A percentile compares a stretch with the other conserved stretches of the same genome.
Evolutionary conservation across 1,284 basidiomycete genomes (phyloP).

Genomic region (Ceratobasidium theobromae): DNA sequence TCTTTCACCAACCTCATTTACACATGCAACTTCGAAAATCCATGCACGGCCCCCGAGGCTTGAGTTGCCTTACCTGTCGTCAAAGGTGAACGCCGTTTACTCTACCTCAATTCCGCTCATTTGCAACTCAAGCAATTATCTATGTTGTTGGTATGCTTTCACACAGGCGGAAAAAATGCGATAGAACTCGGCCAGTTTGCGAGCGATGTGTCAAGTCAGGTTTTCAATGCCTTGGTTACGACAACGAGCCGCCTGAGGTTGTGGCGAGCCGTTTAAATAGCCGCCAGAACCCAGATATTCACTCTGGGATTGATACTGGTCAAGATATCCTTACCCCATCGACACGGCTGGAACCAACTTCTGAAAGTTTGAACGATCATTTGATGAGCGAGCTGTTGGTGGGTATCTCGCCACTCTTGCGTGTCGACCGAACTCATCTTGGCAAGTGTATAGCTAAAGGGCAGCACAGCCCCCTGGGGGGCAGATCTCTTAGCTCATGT

Average conservation of each 20-base stretch:
- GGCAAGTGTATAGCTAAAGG: no score
- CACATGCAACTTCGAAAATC: slow-evolving; percentile 6
- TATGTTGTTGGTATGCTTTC: no score
- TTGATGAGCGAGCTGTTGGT: no score
- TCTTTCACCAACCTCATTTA: no score
- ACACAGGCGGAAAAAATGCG: slow-evolving; percentile 12
- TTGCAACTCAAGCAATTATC: background rate
- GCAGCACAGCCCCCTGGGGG: no score
- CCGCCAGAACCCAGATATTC: background rate
- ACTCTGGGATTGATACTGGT: background rate
- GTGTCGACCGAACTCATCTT: no score
- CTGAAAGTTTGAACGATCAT: no score
- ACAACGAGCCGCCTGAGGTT: background rate
- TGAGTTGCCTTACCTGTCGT: slow-evolving; percentile 22
- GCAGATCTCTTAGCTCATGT: background rate
- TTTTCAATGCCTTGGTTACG: slow-evolving; percentile 18
- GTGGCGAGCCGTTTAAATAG: background rate
- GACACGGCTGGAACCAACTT: background rate
- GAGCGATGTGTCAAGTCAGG: background rate
- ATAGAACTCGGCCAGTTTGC: background rate
- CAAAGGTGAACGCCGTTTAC: slow-evolving; percentile 2
- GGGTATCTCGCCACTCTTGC: no score
- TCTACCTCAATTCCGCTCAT: background rate
- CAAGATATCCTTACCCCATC: background rate
- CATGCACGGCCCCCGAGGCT: background rate